phyloP scores from a whole-genome alignment of 2,329 filamentous ascomycete genomes.

The Aspergillus sp. region DNA sequence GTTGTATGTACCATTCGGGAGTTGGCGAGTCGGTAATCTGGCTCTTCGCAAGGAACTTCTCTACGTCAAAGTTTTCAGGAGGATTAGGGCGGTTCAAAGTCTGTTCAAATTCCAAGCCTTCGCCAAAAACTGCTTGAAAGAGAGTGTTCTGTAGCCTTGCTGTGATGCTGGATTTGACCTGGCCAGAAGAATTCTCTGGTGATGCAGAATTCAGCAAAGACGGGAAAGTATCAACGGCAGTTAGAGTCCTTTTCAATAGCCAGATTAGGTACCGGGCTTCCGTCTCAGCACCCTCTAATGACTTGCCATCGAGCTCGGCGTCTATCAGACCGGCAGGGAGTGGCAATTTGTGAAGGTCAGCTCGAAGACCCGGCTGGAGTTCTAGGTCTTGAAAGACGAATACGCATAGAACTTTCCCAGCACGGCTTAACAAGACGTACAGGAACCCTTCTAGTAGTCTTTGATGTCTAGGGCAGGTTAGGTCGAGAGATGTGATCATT shows the following conservation, averaged over 20 bases:
- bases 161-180: conserved; percentile 20
- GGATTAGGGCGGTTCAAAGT: conserved; percentile 24
- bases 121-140: conserved; percentile 42
- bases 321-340: conserved; percentile 33
- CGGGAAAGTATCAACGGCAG: conserved; percentile 21
- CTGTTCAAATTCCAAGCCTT: conserved; percentile 29
- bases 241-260: conserved; percentile 32
- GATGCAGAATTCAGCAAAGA: neutral
- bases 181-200: neutral
- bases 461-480: conserved; percentile 24
- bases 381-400: conserved; percentile 40
- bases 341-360: conserved; percentile 24
- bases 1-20: conserved; percentile 55
- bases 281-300: conserved; percentile 26
- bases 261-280: conserved; percentile 39
- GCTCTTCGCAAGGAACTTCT: conserved; percentile 4
- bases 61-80: conserved; percentile 20
- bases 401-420: conserved; percentile 41
- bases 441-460: conserved; percentile 44
- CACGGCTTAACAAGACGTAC: conserved; percentile 36
- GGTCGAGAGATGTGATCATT: conserved; percentile 33
- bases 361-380: conserved; percentile 24
- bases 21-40: conserved; percentile 35
- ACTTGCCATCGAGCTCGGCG: conserved; percentile 22
- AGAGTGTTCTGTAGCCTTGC: conserved; percentile 41